Base-by-base conservation (phyloP, 345 rosid genomes). In the Bruguiera sexangula region DNA sequence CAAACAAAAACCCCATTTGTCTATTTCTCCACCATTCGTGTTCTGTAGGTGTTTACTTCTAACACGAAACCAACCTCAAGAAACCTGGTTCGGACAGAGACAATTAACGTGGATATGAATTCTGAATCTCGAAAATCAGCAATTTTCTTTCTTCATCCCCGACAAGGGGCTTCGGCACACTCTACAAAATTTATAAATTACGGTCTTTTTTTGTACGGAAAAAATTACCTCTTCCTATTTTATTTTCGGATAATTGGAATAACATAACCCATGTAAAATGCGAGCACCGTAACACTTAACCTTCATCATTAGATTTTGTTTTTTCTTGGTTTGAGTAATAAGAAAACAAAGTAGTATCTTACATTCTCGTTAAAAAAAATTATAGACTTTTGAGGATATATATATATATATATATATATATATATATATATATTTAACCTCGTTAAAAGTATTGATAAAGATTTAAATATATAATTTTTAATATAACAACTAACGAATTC, bases 21-120 rank as follows among this genome's bases (percentile, higher is more conserved):
- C 50, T n/a, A 54, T n/a, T 6, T 7, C 24, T 7, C 15, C 50
- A 43, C 5, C 19, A 3, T 43, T 3, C 16, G 50, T 43, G 50
- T 43, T 43, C 15, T 43, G 5, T 26, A 6, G 5, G 0, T 46
- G 20, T 58, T 27, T 24, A 8, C 27, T 39, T 30, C 60, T 15
- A 56, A 24, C 29, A 56, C 13, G 6, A 5, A 22, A 56, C 30
- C 30, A 56, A 55, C 69, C 71, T 74, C 60, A 57, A 11, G 39
- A 71, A 73, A 67, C 83, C 83, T 70, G 13, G 75, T 73, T 78
- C 73, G 63, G 81, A 76, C 73, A 71, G 39, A 32, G 76, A 73
- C 82, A 68, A 69, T 63, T 85, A 78, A 82, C 85, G 68, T 76
- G 84, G 85, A 60, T 16, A 7, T 78, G 79, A 66, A 58, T 71